Evolutionary conservation across 2,329 filamentous ascomycete genomes (phyloP).

Genomic region (Botrytis pseudocinerea): DNA sequence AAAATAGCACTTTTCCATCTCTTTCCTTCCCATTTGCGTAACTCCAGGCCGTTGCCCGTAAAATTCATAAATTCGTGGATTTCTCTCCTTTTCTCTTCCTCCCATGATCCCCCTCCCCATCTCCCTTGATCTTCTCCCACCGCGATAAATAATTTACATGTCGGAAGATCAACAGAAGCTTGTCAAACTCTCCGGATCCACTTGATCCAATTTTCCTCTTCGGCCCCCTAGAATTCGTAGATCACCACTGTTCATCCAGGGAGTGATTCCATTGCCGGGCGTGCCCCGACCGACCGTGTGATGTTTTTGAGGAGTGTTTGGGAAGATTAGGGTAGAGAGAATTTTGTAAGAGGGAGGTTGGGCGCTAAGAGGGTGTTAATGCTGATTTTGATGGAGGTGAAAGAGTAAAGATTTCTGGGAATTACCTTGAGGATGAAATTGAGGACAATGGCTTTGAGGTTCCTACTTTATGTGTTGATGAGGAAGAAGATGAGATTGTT

Average conservation of each 20-base stretch:
- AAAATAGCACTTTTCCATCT: neutral
- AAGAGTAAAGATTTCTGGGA: neutral
- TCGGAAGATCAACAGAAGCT: neutral
- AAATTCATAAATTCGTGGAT: neutral
- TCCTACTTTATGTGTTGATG: neutral
- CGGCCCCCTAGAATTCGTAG: neutral
- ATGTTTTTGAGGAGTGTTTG: neutral
- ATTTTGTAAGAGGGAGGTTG: neutral
- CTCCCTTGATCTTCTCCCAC: neutral
- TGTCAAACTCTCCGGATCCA: constrained; percentile 18
- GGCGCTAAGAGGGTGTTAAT: neutral
- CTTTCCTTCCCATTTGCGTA: neutral
- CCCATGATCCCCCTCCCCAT: neutral
- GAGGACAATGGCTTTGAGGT: neutral
- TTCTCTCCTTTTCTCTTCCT: neutral
- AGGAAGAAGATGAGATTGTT: neutral
- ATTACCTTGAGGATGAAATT: neutral
- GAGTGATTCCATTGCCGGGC: neutral
- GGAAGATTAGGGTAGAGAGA: neutral
- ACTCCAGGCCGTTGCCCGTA: neutral
- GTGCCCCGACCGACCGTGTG: neutral
- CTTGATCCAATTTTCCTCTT: constrained; percentile 8
- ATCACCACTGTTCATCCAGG: constrained; percentile 17
- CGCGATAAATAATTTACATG: neutral
- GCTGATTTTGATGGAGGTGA: neutral